Conservation (phyloP, 345 rosid genomes). For the Trapa bicornis region DNA sequence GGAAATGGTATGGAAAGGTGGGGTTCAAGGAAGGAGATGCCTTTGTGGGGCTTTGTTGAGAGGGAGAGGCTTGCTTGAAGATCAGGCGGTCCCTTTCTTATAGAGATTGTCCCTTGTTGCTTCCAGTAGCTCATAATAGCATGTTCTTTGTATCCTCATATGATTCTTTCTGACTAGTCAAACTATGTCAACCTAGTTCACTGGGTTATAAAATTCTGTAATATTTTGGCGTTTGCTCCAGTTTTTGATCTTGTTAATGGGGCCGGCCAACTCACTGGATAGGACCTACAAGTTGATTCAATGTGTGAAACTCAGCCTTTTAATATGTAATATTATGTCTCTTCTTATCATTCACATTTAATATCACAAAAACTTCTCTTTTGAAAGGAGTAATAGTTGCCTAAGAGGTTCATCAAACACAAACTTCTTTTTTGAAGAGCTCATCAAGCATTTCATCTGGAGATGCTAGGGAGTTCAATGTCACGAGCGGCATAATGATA, state of each 20-base stretch:
- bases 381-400: too few relatives aligned
- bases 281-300: too few relatives aligned
- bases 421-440: not conserved
- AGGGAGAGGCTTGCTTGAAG: not conserved
- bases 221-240: too few relatives aligned
- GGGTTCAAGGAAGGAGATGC: not conserved
- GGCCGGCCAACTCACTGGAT: too few relatives aligned
- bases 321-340: too few relatives aligned
- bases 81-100: not conserved
- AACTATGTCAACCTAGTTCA: too few relatives aligned
- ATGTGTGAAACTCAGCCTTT: too few relatives aligned
- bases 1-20: not conserved
- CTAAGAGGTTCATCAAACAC: too few relatives aligned
- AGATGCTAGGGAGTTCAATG: not conserved
- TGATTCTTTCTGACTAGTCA: not conserved
- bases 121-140: conserved; percentile 6
- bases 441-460: not conserved
- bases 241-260: too few relatives aligned
- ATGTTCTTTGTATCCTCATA: conserved; percentile 22
- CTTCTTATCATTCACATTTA: too few relatives aligned
- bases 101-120: not conserved
- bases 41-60: not conserved
- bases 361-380: too few relatives aligned
- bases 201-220: too few relatives aligned
- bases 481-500: not conserved